Evolutionary conservation across 768 basidiomycete genomes (phyloP).

Genomic region (Coprinopsis marcescibilis): DNA sequence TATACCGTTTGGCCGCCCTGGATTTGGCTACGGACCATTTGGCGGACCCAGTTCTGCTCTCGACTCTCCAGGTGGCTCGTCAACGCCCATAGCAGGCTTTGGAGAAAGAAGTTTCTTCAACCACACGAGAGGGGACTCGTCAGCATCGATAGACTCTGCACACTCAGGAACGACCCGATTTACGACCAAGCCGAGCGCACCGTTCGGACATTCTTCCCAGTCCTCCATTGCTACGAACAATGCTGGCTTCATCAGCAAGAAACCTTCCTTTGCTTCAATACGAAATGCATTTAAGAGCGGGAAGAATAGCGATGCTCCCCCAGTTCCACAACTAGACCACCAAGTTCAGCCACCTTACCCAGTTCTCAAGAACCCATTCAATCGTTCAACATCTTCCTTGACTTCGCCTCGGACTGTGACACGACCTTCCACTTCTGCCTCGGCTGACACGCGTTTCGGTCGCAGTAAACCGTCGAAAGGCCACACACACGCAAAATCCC

Average conservation of each 20-base stretch:
- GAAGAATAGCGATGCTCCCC: conserved; percentile 59
- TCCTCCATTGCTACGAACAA: conserved; percentile 58
- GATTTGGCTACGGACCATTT: conserved; percentile 38
- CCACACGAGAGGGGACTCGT: conserved; percentile 74
- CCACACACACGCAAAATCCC: conserved; percentile 61
- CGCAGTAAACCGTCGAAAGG: conserved; percentile 32
- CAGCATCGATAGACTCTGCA: conserved; percentile 70
- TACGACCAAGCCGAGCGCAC: conserved; percentile 38
- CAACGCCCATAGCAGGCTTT: conserved; percentile 47
- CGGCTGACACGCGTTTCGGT: no score
- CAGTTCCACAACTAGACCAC: conserved; percentile 70
- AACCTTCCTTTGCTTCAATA: conserved; percentile 80
- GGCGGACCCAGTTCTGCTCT: conserved; percentile 39
- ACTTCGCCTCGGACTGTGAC: conserved; percentile 27
- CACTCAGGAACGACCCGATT: conserved; percentile 53
- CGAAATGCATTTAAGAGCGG: conserved; percentile 80
- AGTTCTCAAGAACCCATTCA: conserved; percentile 75
- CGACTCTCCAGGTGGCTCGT: conserved; percentile 56
- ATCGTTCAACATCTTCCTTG: conserved; percentile 74
- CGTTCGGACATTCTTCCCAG: conserved; percentile 68
- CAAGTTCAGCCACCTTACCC: conserved; percentile 56
- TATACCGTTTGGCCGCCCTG: conserved; percentile 65
- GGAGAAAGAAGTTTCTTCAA: conserved; percentile 60
- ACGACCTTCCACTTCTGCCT: conserved; percentile 19
- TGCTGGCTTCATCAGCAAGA: conserved; percentile 61